Evolutionary conservation across 2,329 filamentous ascomycete species (phyloP).

Genomic region (Phialophora expanda): DNA sequence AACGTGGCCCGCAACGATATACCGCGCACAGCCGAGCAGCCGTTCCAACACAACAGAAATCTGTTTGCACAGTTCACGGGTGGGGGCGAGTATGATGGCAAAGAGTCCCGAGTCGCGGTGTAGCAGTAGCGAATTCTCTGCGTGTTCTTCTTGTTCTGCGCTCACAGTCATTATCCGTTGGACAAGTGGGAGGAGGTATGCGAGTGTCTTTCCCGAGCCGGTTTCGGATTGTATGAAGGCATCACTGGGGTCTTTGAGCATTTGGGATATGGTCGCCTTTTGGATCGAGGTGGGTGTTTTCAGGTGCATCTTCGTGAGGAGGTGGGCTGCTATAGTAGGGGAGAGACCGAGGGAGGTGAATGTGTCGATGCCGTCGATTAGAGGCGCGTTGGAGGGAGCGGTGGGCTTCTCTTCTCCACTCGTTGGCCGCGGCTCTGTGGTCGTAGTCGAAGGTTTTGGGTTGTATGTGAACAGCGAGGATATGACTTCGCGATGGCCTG

Average conservation of each 20-base stretch:
- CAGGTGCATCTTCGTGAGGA: constrained; percentile 82
- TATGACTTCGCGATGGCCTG: constrained; percentile 66
- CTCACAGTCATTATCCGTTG: constrained; percentile 80
- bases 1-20: constrained; percentile 89
- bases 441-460: constrained; percentile 65
- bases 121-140: constrained; percentile 54
- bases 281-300: constrained; percentile 95
- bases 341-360: constrained; percentile 88
- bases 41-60: constrained; percentile 86
- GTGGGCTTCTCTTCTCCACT: constrained; percentile 56
- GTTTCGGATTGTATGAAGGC: constrained; percentile 97
- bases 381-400: constrained; percentile 86
- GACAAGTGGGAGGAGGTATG: constrained; percentile 92
- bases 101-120: constrained; percentile 88
- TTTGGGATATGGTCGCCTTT: constrained; percentile 80
- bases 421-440: constrained; percentile 45
- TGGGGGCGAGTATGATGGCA: constrained; percentile 91
- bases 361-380: constrained; percentile 80
- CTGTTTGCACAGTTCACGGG: constrained; percentile 91
- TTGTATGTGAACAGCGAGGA: constrained; percentile 94
- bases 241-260: constrained; percentile 81
- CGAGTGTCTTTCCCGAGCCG: constrained; percentile 94
- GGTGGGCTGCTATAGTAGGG: constrained; percentile 76
- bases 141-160: constrained; percentile 14
- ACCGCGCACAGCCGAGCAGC: constrained; percentile 84